Conservation (phyloP, 2,329 filamentous ascomycete species). For the Drechslerella dactyloides region DNA sequence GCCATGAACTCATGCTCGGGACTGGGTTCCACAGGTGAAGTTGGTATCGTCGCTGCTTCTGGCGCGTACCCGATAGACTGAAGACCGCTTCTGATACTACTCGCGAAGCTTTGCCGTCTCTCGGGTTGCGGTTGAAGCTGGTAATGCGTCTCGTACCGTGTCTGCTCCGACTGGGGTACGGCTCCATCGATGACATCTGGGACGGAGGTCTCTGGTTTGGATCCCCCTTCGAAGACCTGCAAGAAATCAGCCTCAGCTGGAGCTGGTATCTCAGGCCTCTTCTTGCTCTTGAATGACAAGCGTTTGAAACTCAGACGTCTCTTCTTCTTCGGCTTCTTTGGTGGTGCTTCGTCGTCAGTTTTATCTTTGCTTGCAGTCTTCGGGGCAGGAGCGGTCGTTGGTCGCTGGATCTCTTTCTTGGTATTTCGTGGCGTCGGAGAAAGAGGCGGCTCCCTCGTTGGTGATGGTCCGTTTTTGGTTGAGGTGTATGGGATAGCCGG, state of each 20-base stretch:
- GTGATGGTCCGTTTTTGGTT: slow-evolving; percentile 22
- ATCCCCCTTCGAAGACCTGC: neutral
- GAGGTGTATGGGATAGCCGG: slow-evolving; percentile 25
- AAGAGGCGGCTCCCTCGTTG: slow-evolving; percentile 9
- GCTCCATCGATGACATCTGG: slow-evolving; percentile 8
- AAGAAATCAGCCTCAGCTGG: slow-evolving; percentile 5
- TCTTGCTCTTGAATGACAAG: slow-evolving; percentile 35
- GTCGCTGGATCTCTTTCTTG: slow-evolving; percentile 14
- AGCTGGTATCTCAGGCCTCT: slow-evolving; percentile 18
- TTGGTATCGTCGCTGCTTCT: slow-evolving; percentile 35
- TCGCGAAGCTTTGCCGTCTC: slow-evolving; percentile 43
- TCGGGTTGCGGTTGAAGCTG: slow-evolving; percentile 45
- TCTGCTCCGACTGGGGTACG: slow-evolving; percentile 20
- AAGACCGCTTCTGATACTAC: slow-evolving; percentile 48
- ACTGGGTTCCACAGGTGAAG: slow-evolving; percentile 20
- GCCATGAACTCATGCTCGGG: slow-evolving; percentile 33
- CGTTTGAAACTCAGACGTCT: slow-evolving; percentile 44
- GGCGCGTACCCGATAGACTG: slow-evolving; percentile 48
- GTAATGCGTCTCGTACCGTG: slow-evolving; percentile 44
- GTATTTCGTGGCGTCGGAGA: slow-evolving; percentile 9
- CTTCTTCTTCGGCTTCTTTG: slow-evolving; percentile 42
- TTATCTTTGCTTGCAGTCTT: slow-evolving; percentile 13
- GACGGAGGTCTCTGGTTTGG: neutral
- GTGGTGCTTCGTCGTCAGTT: slow-evolving; percentile 10
- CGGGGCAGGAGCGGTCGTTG: neutral